Evolutionary conservation across 2,329 filamentous ascomycete genomes (phyloP), one percentile per base, ranked within the genome.

Genomic region (Scortechinia acanthostroma): DNA sequence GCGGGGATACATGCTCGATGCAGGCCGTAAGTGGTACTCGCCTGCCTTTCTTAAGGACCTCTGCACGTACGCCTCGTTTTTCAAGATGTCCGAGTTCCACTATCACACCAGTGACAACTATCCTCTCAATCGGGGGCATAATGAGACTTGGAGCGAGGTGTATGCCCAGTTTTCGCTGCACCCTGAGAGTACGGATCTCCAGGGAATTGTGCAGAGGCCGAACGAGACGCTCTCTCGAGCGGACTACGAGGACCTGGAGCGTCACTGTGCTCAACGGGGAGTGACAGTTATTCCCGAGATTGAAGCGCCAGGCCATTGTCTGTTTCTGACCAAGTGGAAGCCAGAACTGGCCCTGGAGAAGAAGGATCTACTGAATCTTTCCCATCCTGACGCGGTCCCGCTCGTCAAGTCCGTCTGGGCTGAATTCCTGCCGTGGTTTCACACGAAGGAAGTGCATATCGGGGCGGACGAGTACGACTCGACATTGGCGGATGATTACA

Each of bases 251-350:
- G 58, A 68, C 5, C 58, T 78, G 3, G 70, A 77, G 46, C 52
- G 53, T 2, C 67, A 71, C 48, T 77, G 74, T 48, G 74, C 70
- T 0, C 52, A 59, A 1, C 60, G 73, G 2, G 74, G 74, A 13
- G 64, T 78, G 2, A 75, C 73, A 0, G 59, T 78, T 1, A 62
- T 77, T 4, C 73, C 74, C 0, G 74, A 77, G 52, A 73, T 78
- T 17, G 74, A 78, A 51, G 65, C 71, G 0, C 74, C 74, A 0
- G 74, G 74, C 0, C 74, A 78, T 47, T 69, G 66, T 22, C 55
- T 78, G 3, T 66, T 65, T 13, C 64, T 77, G 20, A 75, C 70
- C 0, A 73, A 77, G 52, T 77, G 74, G 73, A 76, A 71, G 49
- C 73, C 73, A 0, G 65, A 75, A 48, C 56, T 77, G 3, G 70